phyloP scores from a whole-genome alignment of 139 green algal species.

The Coelastrella sp. region DNA sequence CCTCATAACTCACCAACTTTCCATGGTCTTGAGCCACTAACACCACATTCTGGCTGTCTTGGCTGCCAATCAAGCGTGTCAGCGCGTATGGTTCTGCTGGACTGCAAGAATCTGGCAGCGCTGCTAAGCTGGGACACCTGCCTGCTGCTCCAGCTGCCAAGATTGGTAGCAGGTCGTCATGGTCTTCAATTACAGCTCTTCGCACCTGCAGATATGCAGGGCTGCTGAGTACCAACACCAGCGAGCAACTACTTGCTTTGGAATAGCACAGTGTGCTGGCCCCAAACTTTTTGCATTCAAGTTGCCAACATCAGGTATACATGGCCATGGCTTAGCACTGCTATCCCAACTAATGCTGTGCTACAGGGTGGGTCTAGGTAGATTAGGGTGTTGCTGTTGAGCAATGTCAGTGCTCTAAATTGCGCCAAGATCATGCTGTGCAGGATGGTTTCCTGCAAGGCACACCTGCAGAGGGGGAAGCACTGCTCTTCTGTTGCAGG shows the following conservation, averaged over 20 bases:
- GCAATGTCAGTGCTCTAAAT: no score
- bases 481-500: slow-evolving; percentile 14
- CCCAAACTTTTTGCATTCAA: neutral
- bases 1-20: slow-evolving; percentile 47
- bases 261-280: neutral
- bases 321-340: neutral
- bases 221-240: neutral
- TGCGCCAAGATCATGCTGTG: no score
- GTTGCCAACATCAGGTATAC: neutral
- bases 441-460: no score
- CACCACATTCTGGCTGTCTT: slow-evolving; percentile 64
- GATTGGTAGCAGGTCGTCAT: slow-evolving; percentile 76
- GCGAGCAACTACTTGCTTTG: neutral
- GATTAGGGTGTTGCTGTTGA: no score
- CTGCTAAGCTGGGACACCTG: slow-evolving; percentile 58
- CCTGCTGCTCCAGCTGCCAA: slow-evolving; percentile 51
- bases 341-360: no score
- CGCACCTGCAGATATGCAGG: slow-evolving; percentile 51
- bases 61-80: slow-evolving; percentile 68
- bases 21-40: slow-evolving; percentile 65
- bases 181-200: slow-evolving; percentile 67
- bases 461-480: slow-evolving; percentile 46
- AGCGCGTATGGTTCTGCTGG: slow-evolving; percentile 71
- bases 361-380: no score
- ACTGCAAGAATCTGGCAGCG: slow-evolving; percentile 62